Evolutionary conservation across 2,329 filamentous ascomycete genomes (phyloP).

Genomic region (Colletotrichum lentis): DNA sequence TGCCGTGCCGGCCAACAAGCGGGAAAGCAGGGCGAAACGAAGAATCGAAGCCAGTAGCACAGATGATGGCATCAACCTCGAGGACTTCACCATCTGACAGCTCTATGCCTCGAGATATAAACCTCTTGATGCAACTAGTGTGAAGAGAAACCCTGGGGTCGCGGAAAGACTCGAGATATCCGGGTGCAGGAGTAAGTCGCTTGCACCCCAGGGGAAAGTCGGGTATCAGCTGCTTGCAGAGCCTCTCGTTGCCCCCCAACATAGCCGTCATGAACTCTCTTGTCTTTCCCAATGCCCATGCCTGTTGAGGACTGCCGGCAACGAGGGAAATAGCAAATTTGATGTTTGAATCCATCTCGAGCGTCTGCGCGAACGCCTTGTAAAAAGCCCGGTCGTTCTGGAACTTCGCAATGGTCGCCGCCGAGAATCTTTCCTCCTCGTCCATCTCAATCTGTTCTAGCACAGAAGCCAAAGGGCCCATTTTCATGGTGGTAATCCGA

Average conservation of each 20-base stretch:
- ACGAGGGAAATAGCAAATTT: slow-evolving; percentile 55
- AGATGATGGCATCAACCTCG: slow-evolving; percentile 64
- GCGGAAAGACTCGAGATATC: slow-evolving; percentile 55
- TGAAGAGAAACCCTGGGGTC: slow-evolving; percentile 37
- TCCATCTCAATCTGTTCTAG: slow-evolving; percentile 42
- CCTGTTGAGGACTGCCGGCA: slow-evolving; percentile 52
- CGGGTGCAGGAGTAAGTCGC: slow-evolving; percentile 59
- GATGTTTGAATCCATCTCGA: slow-evolving; percentile 56
- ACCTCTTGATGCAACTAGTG: slow-evolving; percentile 51
- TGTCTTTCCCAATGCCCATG: slow-evolving; percentile 52
- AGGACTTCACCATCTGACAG: slow-evolving; percentile 58
- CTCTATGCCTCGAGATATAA: slow-evolving; percentile 59
- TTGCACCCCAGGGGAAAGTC: slow-evolving; percentile 58
- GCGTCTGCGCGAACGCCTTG: slow-evolving; percentile 55
- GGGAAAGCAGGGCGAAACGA: slow-evolving; percentile 62
- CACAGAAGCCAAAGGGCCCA: slow-evolving; percentile 47
- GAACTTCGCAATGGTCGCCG: slow-evolving; percentile 57
- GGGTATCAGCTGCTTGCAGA: slow-evolving; percentile 61
- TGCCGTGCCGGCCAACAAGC: slow-evolving; percentile 57
- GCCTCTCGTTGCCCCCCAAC: slow-evolving; percentile 57
- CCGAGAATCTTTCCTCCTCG: slow-evolving; percentile 39
- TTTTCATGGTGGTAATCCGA: slow-evolving; percentile 45
- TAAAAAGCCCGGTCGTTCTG: slow-evolving; percentile 56
- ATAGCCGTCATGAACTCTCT: slow-evolving; percentile 57
- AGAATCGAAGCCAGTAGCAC: slow-evolving; percentile 66